Percentiles rank a stretch among this genome's conserved stretches.
phyloP scores from a whole-genome alignment of 1,139 yeast genomes.

The Yamadazyma blattariae region DNA sequence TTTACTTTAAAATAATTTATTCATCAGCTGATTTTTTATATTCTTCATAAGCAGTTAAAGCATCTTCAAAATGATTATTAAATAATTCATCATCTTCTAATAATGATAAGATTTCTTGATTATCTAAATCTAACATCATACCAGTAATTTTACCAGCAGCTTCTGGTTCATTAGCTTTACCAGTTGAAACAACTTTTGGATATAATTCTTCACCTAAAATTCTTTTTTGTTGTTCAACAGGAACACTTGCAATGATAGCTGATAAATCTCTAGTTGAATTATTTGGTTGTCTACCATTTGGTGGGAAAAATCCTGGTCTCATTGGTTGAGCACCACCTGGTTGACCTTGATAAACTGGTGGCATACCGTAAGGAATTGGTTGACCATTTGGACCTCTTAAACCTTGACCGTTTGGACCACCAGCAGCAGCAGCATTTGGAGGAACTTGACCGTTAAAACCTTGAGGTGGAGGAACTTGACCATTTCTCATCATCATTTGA shows the following conservation, averaged over 20 bases:
- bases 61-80: constrained; percentile 92
- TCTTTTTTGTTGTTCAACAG: constrained; percentile 93
- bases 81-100: constrained; percentile 88
- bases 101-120: constrained; percentile 84
- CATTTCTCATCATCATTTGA: constrained; percentile 84
- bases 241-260: constrained; percentile 60
- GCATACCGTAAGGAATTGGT: constrained; percentile 80
- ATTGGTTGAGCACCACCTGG: constrained; percentile 28
- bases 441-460: constrained; percentile 65
- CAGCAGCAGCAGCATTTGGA: constrained; percentile 43
- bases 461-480: constrained; percentile 64
- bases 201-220: constrained; percentile 96
- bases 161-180: constrained; percentile 82
- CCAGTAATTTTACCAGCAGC: constrained; percentile 99
- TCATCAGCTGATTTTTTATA: constrained; percentile 56
- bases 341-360: constrained; percentile 56
- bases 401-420: constrained; percentile 26
- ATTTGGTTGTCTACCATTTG: constrained; percentile 37
- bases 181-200: constrained; percentile 89
- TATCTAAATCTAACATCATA: constrained; percentile 96
- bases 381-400: constrained; percentile 74
- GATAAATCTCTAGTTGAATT: constrained; percentile 46
- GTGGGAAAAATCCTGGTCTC: constrained; percentile 40
- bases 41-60: constrained; percentile 88
- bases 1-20: no score